Conservation (phyloP, 2,329 filamentous ascomycete genomes). For the Sarocladium oryzae region DNA sequence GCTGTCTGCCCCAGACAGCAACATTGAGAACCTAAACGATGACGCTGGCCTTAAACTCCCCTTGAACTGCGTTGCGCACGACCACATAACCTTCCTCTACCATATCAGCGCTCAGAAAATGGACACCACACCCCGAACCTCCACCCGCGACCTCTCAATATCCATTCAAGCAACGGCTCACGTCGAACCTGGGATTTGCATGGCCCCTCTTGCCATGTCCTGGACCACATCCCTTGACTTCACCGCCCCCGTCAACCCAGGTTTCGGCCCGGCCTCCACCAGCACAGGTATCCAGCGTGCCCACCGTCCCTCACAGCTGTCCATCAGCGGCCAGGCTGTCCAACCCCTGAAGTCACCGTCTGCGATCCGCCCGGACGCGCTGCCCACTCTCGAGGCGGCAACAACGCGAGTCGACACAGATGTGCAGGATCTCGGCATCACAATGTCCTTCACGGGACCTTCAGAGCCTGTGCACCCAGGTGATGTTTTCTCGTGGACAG, state of each 20-base stretch:
- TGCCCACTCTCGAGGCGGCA: conserved; percentile 52
- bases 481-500: conserved; percentile 63
- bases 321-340: conserved; percentile 47
- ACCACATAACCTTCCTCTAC: conserved; percentile 72
- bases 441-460: conserved; percentile 66
- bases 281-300: conserved; percentile 54
- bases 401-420: conserved; percentile 37
- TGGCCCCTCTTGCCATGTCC: conserved; percentile 54
- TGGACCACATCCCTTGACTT: conserved; percentile 69
- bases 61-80: conserved; percentile 59
- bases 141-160: conserved; percentile 49
- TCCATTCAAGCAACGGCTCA: conserved; percentile 54
- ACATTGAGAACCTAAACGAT: conserved; percentile 50
- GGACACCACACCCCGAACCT: conserved; percentile 38
- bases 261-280: conserved; percentile 48
- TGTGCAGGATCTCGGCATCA: conserved; percentile 61
- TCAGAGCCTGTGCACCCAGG: conserved; percentile 50
- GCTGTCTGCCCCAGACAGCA: conserved; percentile 51
- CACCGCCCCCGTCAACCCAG: conserved; percentile 56
- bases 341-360: conserved; percentile 52
- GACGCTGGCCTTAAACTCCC: conserved; percentile 42
- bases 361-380: conserved; percentile 50
- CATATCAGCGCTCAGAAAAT: conserved; percentile 48
- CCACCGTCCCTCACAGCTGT: conserved; percentile 58
- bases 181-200: conserved; percentile 49